Evolutionary conservation across 1,284 basidiomycete genomes (phyloP), one percentile per base, ranked within the genome.

Genomic region (Naganishia liquefaciens): DNA sequence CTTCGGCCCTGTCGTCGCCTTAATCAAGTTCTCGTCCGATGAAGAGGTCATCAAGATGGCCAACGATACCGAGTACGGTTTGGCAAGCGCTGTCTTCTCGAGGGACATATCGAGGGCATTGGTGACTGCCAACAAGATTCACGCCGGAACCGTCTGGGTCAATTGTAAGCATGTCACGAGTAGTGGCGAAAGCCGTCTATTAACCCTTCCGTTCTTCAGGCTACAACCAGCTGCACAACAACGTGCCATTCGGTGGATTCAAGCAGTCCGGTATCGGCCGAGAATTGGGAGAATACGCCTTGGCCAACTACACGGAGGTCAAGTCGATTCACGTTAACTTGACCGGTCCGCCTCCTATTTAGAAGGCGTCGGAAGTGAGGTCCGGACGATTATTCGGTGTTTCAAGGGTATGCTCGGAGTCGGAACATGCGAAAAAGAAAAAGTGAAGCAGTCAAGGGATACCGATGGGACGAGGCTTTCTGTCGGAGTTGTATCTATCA

Each of bases 11-110:
- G 77, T 80, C 67, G 72, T 79, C 63, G 82, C 81, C 68, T 73
- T 82, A 51, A 72, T 78, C 73, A 77, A 81, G 66, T 95, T 95
- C 80, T 84, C 83, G 68, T 87, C 87, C 7, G 90, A 93, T 76
- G 87, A 76, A 54, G 89, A 92, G 68, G 87, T 90, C 49, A 81
- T 95, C 74, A 80, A 77, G 52, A 82, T 86, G 73, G 93, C 93
- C 63, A 95, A 96, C 80, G 87, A 94, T 77, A 88, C 88, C 0
- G 77, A 82, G 25, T 93, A 95, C 44, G 94, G 94, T 69, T 84
- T 95, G 46, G 88, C 90, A n/a, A 84, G 90, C 1, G 88, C 90
- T 28, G 86, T 97, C 66, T 95, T 94, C 83, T 86, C 89, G 42
- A 83, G 85, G 70, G 84, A 96, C 80, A 78, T 95, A 78, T 84